Evolutionary conservation across 441 rosid species (phyloP).

Genomic region (Croton setiger): DNA sequence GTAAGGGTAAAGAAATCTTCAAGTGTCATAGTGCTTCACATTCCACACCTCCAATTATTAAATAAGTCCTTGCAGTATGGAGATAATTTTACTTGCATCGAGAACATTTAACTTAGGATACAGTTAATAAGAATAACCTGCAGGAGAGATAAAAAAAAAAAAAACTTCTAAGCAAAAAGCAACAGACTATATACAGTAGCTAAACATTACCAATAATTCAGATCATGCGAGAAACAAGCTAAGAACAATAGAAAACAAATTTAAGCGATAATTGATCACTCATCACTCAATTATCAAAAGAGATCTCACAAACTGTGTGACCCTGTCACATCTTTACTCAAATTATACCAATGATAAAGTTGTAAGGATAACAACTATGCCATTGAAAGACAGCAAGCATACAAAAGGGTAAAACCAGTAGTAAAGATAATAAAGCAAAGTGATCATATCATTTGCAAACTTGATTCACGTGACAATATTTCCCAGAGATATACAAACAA

Average conservation of each 20-base stretch:
- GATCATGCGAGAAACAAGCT: neutral
- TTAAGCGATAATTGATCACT: neutral
- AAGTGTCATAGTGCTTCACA: slow-evolving; percentile 72
- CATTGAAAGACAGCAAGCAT: neutral
- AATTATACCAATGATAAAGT: neutral
- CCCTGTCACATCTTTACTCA: neutral
- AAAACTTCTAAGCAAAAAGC: slow-evolving; percentile 22
- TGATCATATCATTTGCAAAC: neutral
- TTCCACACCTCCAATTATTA: slow-evolving; percentile 39
- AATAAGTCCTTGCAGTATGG: slow-evolving; percentile 25
- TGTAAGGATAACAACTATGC: too few relatives aligned
- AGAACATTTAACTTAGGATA: slow-evolving; percentile 25
- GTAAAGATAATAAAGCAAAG: neutral
- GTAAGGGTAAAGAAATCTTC: slow-evolving; percentile 91
- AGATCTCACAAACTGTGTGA: neutral
- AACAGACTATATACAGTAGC: neutral
- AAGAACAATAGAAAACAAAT: neutral
- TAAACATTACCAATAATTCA: neutral
- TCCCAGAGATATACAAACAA: neutral
- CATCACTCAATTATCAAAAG: neutral
- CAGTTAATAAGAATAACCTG: slow-evolving; percentile 31
- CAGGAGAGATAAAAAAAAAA: slow-evolving; percentile 23
- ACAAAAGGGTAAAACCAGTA: neutral
- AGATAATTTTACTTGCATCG: slow-evolving; percentile 31
- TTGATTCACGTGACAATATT: too few relatives aligned